phyloP scores from a whole-genome alignment of 306 rosid species.

The Cucumis sativus region DNA sequence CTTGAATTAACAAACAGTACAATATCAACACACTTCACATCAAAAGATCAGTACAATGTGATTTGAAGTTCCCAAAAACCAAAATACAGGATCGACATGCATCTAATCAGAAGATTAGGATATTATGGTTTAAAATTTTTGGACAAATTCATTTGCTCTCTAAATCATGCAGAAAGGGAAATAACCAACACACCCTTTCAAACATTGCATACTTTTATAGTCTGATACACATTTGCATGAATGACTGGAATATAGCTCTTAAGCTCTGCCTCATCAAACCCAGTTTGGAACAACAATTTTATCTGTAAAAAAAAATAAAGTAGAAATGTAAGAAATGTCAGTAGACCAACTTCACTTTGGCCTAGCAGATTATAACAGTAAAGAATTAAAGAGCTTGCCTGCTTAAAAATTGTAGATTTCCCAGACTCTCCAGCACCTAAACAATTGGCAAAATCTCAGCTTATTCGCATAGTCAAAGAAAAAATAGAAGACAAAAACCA shows the following conservation, averaged over 20 bases:
- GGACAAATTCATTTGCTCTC: constrained; percentile 31
- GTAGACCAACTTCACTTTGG: not conserved
- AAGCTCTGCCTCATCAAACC: constrained; percentile 93
- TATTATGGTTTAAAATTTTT: constrained; percentile 13
- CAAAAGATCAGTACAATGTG: constrained; percentile 2
- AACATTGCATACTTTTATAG: constrained; percentile 99
- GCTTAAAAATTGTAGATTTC: constrained; percentile 93
- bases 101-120: constrained; percentile 13
- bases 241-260: constrained; percentile 82
- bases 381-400: constrained; percentile 36
- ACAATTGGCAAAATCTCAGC: constrained; percentile 10
- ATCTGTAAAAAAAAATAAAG: constrained; percentile 37
- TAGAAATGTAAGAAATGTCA: not conserved
- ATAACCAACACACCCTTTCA: constrained; percentile 99
- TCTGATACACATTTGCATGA: constrained; percentile 99
- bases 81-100: constrained; percentile 10
- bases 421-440: constrained; percentile 94
- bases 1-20: not conserved
- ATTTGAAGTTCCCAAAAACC: not conserved
- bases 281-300: constrained; percentile 91
- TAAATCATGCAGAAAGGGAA: constrained; percentile 52
- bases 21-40: constrained; percentile 16
- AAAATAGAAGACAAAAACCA: not conserved
- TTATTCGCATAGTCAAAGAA: not conserved
- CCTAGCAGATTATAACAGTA: not conserved